Conservation (phyloP, 805 yeast genomes). For the Candida chilensis region DNA sequence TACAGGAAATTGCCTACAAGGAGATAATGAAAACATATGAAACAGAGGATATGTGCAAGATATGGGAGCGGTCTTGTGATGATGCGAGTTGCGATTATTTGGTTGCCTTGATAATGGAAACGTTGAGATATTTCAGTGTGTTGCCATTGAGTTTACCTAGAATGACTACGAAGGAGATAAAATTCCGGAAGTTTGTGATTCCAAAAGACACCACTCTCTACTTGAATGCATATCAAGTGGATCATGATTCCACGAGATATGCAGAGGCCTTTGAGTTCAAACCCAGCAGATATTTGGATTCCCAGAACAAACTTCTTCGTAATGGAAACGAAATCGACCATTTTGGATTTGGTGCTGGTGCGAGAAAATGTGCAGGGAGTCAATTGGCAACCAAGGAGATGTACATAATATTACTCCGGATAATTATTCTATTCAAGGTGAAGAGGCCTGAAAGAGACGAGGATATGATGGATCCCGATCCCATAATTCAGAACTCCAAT, state of each 20-base stretch:
- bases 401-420: conserved; percentile 46
- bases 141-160: conserved; percentile 64
- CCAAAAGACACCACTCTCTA: conserved; percentile 48
- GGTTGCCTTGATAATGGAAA: conserved; percentile 52
- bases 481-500: conserved; percentile 36
- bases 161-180: conserved; percentile 41
- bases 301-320: conserved; percentile 7
- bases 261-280: conserved; percentile 33
- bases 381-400: conserved; percentile 57
- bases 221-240: conserved; percentile 65
- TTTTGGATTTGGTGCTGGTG: conserved; percentile 61
- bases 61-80: conserved; percentile 20
- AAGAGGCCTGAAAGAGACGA: conserved; percentile 21
- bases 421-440: conserved; percentile 42
- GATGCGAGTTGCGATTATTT: conserved; percentile 35
- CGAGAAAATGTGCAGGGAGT: conserved; percentile 66
- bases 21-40: conserved; percentile 27
- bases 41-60: conserved; percentile 13
- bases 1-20: conserved; percentile 34
- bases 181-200: conserved; percentile 27
- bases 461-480: conserved; percentile 34
- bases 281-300: conserved; percentile 45
- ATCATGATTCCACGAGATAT: conserved; percentile 45
- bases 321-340: conserved; percentile 16
- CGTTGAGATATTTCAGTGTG: conserved; percentile 53